Evolutionary conservation across 2,329 filamentous ascomycete genomes (phyloP), one percentile per base, ranked within the genome.

Genomic region (Fonsecaea erecta): DNA sequence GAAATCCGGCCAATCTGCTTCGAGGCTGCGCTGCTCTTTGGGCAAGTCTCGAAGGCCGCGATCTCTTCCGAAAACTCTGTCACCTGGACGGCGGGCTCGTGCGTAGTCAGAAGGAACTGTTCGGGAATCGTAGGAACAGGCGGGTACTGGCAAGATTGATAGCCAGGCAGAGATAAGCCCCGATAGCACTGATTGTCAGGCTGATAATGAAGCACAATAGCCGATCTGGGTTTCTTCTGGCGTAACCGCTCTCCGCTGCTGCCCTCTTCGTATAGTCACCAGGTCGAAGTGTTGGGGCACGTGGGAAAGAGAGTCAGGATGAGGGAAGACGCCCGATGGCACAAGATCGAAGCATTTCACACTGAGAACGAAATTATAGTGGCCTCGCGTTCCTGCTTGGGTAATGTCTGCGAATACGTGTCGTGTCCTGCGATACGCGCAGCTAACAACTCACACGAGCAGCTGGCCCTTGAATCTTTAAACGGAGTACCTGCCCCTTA

Each of bases 41-140:
- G 26, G 26, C 40, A 11, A 14, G 2, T 30, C 18, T 40, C n/a
- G 11, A 26, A 37, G 28, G 7, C 11, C 14, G 57, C 57, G 57
- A 60, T 60, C 34, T 52, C 18, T 60, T 52, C 57, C 57, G 57
- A 60, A n/a, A 21, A 60, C 40, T 32, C 52, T 34, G 43, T 60
- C 57, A 60, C 57, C 46, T 52, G 57, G n/a, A 48, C 55, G 11
- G 53, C 24, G 53, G 53, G 53, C 55, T 46, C 37, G 18, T 46
- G 26, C 37, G 26, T 43, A 58, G 55, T 32, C 24, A 18, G 21
- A 18, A 48, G 43, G 43, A 48, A 43, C 11, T 43, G 35, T 18
- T 52, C 56, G 56, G 56, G 18, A 52, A 52, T 11, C 57, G 28
- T 8, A 52, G 57, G 57, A 26, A 28, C 57, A 60, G 43, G 57